Evolutionary conservation across 164 flowering plant species (phyloP), one percentile per base, ranked within the genome.

Genomic region (Macadamia tetraphylla): DNA sequence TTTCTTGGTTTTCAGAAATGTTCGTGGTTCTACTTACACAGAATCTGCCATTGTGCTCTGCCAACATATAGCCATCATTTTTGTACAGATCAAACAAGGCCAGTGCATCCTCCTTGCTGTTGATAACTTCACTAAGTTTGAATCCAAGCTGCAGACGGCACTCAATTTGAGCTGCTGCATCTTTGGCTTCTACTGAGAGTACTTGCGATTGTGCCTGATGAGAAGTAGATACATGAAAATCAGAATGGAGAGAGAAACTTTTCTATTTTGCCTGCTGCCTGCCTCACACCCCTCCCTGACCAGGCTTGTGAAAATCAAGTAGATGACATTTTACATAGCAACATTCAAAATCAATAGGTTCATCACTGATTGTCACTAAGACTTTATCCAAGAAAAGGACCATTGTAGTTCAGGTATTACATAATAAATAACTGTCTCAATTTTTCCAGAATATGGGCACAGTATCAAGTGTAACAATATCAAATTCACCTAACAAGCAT

Each of bases 91-190:
- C 79, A 73, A 94, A 83, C 32, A 94, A 71, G 31, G 96, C 94
- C 71, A 74, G 30, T 6, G 77, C 88, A 67, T 90, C 98, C 68
- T 88, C 90, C 79, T 84, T 83, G 67, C 66, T 84, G 70, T 62
- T 72, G 67, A 86, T 74, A 58, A 92, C 71, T 60, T 81, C 87
- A 77, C 98, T 92, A 14, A 92, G 88, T 73, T 84, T 89, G 67
- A 87, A 85, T 35, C 99, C 99, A 44, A 94, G 68, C 71, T 79
- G 85, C 77, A 94, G 74, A 29, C 97, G 83, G 15, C 51, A 55
- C 68, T 82, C 96, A 75, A 94, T 90, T 64, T 88, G 80, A 48
- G 78, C 82, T 29, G 98, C 99, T 52, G 99, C 92, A 60, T 81
- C 78, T 77, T 86, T 92, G 32, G 99, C 97, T 70, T 88, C 96